phyloP scores from a whole-genome alignment of 2,329 filamentous ascomycete genomes.

The Ophiostoma novo-ulmi region DNA sequence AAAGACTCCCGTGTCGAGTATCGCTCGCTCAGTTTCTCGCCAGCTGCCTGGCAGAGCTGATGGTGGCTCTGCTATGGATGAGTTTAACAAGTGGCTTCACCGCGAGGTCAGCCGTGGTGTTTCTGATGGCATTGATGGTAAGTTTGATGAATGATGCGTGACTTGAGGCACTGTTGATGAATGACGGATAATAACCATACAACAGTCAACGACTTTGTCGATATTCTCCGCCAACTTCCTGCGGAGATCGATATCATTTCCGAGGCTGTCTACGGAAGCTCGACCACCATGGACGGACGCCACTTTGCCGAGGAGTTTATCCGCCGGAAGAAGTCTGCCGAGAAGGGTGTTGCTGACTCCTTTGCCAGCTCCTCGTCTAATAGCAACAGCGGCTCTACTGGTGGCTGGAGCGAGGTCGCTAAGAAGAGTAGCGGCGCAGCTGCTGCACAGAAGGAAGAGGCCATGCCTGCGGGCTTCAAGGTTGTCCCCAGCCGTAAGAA shows the following conservation, averaged over 20 bases:
- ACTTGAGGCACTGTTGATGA: neutral
- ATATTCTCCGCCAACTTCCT: slow-evolving; percentile 68
- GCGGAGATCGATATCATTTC: slow-evolving; percentile 76
- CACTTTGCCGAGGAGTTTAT: slow-evolving; percentile 95
- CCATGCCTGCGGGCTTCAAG: slow-evolving; percentile 65
- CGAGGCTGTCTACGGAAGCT: slow-evolving; percentile 82
- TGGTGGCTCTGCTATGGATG: slow-evolving; percentile 63
- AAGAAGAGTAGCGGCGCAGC: slow-evolving; percentile 69
- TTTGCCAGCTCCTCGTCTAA: slow-evolving; percentile 44
- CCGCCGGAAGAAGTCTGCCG: slow-evolving; percentile 84
- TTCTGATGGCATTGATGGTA: slow-evolving; percentile 48
- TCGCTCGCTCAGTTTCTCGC: slow-evolving; percentile 28
- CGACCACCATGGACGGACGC: slow-evolving; percentile 82
- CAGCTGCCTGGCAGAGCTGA: slow-evolving; percentile 37
- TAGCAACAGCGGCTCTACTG: slow-evolving; percentile 36
- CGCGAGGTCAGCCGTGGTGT: slow-evolving; percentile 72
- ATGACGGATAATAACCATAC: neutral
- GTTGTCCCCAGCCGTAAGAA: slow-evolving; percentile 92
- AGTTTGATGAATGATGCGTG: slow-evolving; percentile 32
- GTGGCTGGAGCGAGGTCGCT: slow-evolving; percentile 94
- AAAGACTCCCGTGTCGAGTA: slow-evolving; percentile 37
- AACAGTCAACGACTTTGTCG: slow-evolving; percentile 71
- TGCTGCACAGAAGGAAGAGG: slow-evolving; percentile 42
- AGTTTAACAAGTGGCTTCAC: slow-evolving; percentile 90
- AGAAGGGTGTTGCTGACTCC: slow-evolving; percentile 76